Evolutionary conservation across 2,329 filamentous ascomycete genomes (phyloP).

Genomic region (Fusarium sp.): DNA sequence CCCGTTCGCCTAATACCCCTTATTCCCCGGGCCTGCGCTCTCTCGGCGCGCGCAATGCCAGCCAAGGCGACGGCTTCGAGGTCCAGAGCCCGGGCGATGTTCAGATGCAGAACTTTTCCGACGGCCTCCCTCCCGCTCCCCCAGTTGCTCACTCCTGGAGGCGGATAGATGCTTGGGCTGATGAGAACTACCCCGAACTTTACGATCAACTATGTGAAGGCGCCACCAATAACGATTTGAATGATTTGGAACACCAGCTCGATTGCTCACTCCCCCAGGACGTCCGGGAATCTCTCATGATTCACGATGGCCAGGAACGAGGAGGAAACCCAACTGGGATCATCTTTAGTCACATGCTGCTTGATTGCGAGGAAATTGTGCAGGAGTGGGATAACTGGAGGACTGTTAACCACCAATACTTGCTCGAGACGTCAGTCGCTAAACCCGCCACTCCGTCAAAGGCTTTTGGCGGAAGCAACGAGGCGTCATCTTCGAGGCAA

Average conservation of each 20-base stretch:
- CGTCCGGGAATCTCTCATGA: constrained; percentile 88
- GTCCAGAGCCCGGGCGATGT: constrained; percentile 84
- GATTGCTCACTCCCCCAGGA: constrained; percentile 95
- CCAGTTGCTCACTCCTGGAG: constrained; percentile 91
- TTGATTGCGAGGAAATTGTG: constrained; percentile 98
- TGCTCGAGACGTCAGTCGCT: constrained; percentile 69
- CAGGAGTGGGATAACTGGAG: constrained; percentile 99
- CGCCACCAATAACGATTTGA: constrained; percentile 92
- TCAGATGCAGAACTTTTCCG: constrained; percentile 94
- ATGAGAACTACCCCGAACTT: constrained; percentile 94
- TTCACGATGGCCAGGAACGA: constrained; percentile 97
- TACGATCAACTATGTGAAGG: constrained; percentile 94
- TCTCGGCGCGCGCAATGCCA: constrained; percentile 74
- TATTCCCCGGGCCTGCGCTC: constrained; percentile 94
- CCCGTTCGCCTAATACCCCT: constrained; percentile 69
- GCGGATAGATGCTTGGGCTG: constrained; percentile 93
- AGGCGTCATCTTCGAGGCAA: constrained; percentile 77
- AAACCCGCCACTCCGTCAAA: constrained; percentile 76
- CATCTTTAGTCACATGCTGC: constrained; percentile 92
- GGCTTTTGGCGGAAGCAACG: constrained; percentile 73
- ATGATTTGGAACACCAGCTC: constrained; percentile 94
- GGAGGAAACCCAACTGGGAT: constrained; percentile 91
- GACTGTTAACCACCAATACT: constrained; percentile 89
- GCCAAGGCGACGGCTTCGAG: constrained; percentile 75
- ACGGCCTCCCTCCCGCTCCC: constrained; percentile 89